Evolutionary conservation across 1,284 basidiomycete species (phyloP).

Genomic region (Coniferiporia weirii): DNA sequence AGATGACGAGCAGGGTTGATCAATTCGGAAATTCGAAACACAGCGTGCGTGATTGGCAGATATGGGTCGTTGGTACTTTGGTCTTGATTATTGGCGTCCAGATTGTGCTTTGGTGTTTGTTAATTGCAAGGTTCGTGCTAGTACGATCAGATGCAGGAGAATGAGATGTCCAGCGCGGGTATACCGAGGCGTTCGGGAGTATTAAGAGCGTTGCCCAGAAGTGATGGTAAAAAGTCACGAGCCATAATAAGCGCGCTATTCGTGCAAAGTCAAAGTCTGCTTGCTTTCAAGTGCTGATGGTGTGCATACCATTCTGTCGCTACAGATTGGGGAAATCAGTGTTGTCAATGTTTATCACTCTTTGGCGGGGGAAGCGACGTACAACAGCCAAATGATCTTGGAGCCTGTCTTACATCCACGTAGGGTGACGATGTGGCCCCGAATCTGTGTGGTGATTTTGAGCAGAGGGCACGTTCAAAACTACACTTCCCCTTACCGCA

Average conservation of each 20-base stretch:
- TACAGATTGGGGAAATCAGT: conserved; percentile 21
- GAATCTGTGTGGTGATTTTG: conserved; percentile 35
- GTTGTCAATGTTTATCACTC: conserved; percentile 1
- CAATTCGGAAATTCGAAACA: not conserved
- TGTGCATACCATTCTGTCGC: conserved; percentile 44
- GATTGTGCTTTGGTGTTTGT: conserved; percentile 11
- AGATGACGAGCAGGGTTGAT: conserved; percentile 3
- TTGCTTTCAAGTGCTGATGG: not conserved
- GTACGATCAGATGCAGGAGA: conserved; percentile 13
- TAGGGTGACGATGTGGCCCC: conserved; percentile 78
- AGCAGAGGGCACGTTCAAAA: not conserved
- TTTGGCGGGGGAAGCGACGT: conserved; percentile 28
- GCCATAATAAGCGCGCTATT: conserved; percentile 16
- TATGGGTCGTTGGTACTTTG: conserved; percentile 5
- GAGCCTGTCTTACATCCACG: conserved; percentile 83
- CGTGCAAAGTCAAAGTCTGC: not conserved
- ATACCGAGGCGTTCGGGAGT: conserved; percentile 3
- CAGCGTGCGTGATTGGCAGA: not conserved
- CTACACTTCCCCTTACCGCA: conserved; percentile 32
- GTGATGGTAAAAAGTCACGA: conserved; percentile 4
- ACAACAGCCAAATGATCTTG: conserved; percentile 86
- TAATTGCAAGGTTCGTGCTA: conserved; percentile 15
- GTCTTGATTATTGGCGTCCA: conserved; percentile 15
- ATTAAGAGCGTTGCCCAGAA: not conserved
- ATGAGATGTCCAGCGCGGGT: conserved; percentile 16